Percentiles rank a stretch among this genome's conserved stretches.
These are phyloP conservation scores for Phlegmacium glaucopus DNA, from an alignment of 768 basidiomycete species.

Conservation along the genomic window DNA sequence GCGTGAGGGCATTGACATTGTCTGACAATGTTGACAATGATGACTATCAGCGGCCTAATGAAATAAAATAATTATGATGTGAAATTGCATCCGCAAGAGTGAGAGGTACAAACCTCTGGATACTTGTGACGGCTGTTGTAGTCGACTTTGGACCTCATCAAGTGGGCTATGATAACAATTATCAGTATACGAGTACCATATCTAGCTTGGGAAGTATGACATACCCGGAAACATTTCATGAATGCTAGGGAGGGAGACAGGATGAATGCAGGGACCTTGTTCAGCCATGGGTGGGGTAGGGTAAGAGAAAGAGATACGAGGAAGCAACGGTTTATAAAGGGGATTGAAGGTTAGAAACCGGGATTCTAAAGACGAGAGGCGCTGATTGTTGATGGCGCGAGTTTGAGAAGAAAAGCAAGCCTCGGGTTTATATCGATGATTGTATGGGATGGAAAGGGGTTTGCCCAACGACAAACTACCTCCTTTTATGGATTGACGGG, in stretches of 20 bases:
- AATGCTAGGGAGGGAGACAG: conserved; percentile 42
- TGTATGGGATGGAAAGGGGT: conserved; percentile 10
- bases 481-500: conserved; percentile 13
- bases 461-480: conserved; percentile 5
- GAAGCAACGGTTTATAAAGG: not conserved
- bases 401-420: not conserved
- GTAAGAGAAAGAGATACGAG: not conserved
- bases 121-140: not conserved
- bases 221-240: conserved; percentile 55
- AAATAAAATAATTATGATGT: not conserved
- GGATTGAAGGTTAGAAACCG: not conserved
- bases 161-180: conserved; percentile 1
- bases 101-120: not conserved
- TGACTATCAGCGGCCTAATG: not conserved
- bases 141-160: conserved; percentile 3
- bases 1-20: not conserved
- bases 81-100: not conserved
- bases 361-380: too few relatives aligned
- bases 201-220: conserved; percentile 1
- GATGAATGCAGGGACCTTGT: not conserved
- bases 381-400: not conserved
- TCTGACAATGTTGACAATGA: not conserved
- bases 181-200: not conserved
- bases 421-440: not conserved
- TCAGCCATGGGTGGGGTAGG: not conserved